Percentiles rank a stretch among this genome's conserved stretches.
These are phyloP conservation scores for Luzula sylvatica DNA, from an alignment of 176 grass and related monocot genomes.

Conservation along the genomic window DNA sequence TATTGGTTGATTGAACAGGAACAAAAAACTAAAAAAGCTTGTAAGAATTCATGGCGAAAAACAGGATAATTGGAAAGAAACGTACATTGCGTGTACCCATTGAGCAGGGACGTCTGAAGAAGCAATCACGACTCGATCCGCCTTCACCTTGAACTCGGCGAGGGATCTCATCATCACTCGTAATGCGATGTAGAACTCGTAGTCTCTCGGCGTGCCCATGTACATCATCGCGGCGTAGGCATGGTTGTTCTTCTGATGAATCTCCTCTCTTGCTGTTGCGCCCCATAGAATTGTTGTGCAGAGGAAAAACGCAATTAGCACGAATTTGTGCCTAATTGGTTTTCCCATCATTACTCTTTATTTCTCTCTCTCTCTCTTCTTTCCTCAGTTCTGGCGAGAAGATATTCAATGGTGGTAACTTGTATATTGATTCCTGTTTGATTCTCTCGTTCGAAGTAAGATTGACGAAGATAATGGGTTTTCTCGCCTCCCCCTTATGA, in stretches of 20 bases:
- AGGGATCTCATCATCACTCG: constrained; percentile 96
- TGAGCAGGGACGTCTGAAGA: constrained; percentile 62
- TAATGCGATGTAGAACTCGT: constrained; percentile 95
- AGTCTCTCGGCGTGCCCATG: constrained; percentile 97
- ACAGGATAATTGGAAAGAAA: not conserved
- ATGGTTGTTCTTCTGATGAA: constrained; percentile 23
- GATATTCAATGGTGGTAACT: not conserved
- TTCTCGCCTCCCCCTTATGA: not conserved
- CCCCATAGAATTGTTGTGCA: not conserved
- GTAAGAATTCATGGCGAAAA: too few species aligned
- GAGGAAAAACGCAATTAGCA: not conserved
- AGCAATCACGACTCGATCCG: constrained; percentile 92
- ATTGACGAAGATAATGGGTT: not conserved
- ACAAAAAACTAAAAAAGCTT: too few species aligned
- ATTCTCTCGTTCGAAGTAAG: not conserved
- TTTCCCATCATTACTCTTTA: not conserved
- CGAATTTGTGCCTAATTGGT: constrained; percentile 5
- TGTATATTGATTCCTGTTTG: not conserved
- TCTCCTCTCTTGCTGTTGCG: not conserved
- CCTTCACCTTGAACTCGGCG: constrained; percentile 40
- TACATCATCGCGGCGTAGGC: constrained; percentile 99
- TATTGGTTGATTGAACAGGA: too few species aligned
- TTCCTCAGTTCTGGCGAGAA: not conserved
- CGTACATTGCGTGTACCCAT: constrained; percentile 82
- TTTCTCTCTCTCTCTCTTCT: not conserved